Percentiles rank a stretch among this genome's conserved stretches.
phyloP scores from a whole-genome alignment of 257 asterid genomes.

The Apocynum venetum region DNA sequence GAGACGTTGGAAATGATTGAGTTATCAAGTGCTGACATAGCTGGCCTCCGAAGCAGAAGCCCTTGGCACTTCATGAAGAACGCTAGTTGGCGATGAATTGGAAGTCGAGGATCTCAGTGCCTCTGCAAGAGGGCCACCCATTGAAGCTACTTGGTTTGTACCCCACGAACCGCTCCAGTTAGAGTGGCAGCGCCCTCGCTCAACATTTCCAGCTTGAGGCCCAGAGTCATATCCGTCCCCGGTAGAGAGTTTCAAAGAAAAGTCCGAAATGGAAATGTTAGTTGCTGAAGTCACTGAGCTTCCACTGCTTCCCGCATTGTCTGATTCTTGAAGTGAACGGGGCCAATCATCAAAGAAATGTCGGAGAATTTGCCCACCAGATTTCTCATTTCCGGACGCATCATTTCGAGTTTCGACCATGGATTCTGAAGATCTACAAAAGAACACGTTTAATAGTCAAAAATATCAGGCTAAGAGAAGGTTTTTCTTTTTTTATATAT shows the following conservation, averaged over 20 bases:
- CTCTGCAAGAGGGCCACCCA: constrained; percentile 92
- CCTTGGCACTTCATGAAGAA: constrained; percentile 45
- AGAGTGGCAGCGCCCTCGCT: constrained; percentile 28
- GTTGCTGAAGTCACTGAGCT: constrained; percentile 36
- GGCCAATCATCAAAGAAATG: constrained; percentile 90
- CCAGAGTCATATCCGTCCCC: constrained; percentile 37
- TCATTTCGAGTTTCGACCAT: constrained; percentile 33
- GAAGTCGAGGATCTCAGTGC: constrained; percentile 68
- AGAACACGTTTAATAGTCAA: constrained; percentile 9
- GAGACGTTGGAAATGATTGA: background rate
- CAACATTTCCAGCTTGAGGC: constrained; percentile 16
- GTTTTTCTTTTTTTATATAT: too few relatives aligned
- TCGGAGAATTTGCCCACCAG: constrained; percentile 45
- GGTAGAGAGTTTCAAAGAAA: constrained; percentile 69
- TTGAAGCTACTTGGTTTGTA: constrained; percentile 35
- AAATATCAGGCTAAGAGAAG: background rate
- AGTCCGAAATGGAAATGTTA: constrained; percentile 65
- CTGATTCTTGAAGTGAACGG: constrained; percentile 40
- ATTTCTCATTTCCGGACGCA: constrained; percentile 19
- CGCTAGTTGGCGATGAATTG: constrained; percentile 70
- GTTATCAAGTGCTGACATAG: constrained; percentile 34
- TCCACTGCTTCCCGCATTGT: constrained; percentile 16
- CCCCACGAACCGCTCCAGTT: constrained; percentile 48
- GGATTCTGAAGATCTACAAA: constrained; percentile 45
- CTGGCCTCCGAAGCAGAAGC: constrained; percentile 34